Base-by-base conservation (phyloP, 2,329 filamentous ascomycete genomes). In the Neofusicoccum sp. region DNA sequence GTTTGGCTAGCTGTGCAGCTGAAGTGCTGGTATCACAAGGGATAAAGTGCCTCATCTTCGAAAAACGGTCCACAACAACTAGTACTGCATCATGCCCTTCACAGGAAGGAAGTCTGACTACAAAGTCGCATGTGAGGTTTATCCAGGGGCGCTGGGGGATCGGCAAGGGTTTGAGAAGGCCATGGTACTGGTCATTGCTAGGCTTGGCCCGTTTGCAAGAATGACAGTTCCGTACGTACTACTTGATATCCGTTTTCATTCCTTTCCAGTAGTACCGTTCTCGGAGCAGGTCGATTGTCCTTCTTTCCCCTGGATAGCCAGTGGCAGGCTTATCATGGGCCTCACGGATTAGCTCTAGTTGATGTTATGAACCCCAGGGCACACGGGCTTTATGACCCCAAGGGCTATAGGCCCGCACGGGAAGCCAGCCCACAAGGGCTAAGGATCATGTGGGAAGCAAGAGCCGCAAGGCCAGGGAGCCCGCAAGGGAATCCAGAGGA, bases 51-150 rank as follows among this genome's bases (percentile, higher is more conserved):
- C 11, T 11, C 14, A 50, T 36, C 37, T 67, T 67, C 4, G 58
- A 56, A 9, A 66, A 48, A 43, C 50, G n/a, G 29, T 66, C 64
- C 7, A 61, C 52, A 4, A 65, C 60, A 7, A 65, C 22, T 3
- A 65, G 14, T 28, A 56, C 36, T 36, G 12, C 22, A 36, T 66
- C 43, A 4, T 56, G 39, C 2, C 16, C 39, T 43, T 58, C 28
- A 11, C 6, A 48, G 4, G 3, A 7, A 9, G 29, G 22, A 7
- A 48, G 49, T 14, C 36, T 12, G n/a, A 39, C 28, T 8, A 66
- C 49, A 12, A 67, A 65, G 28, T 71, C 67, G 14, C 68, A 66
- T 3, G 56, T 59, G 1, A 71, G 33, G 11, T 69, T 14, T 52
- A 65, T 59, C 64, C 47, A 68, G 5, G 54, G 62, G n/a, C 62